Evolutionary conservation across 1,284 basidiomycete species (phyloP).

Genomic region (Thelephora terrestris): DNA sequence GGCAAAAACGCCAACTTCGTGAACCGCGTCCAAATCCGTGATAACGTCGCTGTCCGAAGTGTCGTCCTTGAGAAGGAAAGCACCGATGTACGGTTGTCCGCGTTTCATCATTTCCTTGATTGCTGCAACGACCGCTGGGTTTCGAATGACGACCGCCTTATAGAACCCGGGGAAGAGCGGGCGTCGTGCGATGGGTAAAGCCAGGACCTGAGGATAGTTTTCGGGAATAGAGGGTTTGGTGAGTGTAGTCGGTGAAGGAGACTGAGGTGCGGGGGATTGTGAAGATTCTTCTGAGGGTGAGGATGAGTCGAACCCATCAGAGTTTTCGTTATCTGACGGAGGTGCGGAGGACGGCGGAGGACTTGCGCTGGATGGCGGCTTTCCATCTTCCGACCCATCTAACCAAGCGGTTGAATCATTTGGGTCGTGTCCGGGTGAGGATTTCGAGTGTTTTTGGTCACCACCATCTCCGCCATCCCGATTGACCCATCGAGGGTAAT

Average conservation of each 20-base stretch:
- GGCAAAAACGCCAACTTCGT: constrained; percentile 93
- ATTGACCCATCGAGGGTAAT: background rate
- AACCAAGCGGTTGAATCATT: constrained; percentile 6
- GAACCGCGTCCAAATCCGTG: constrained; percentile 80
- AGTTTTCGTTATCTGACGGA: constrained; percentile 16
- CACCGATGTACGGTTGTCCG: constrained; percentile 96
- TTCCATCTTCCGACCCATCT: constrained; percentile 13
- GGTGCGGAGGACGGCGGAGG: constrained; percentile 15
- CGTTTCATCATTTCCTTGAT: constrained; percentile 96
- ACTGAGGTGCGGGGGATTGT: constrained; percentile 20
- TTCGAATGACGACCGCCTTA: constrained; percentile 89
- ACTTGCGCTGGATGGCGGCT: constrained; percentile 14
- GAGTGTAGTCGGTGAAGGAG: constrained; percentile 42
- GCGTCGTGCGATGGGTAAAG: constrained; percentile 90
- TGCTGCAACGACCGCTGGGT: constrained; percentile 86
- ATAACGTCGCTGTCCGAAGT: constrained; percentile 91
- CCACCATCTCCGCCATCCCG: background rate
- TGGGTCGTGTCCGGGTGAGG: background rate
- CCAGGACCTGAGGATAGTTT: constrained; percentile 89
- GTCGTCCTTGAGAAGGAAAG: constrained; percentile 95
- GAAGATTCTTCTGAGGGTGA: constrained; percentile 15
- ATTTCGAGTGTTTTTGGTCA: background rate
- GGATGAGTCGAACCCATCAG: constrained; percentile 19
- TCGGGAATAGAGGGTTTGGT: constrained; percentile 81
- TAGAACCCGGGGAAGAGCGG: constrained; percentile 98